Evolutionary conservation across 768 basidiomycete species (phyloP), one percentile per base, ranked within the genome.

Genomic region (Macrolepiota albuminosa): DNA sequence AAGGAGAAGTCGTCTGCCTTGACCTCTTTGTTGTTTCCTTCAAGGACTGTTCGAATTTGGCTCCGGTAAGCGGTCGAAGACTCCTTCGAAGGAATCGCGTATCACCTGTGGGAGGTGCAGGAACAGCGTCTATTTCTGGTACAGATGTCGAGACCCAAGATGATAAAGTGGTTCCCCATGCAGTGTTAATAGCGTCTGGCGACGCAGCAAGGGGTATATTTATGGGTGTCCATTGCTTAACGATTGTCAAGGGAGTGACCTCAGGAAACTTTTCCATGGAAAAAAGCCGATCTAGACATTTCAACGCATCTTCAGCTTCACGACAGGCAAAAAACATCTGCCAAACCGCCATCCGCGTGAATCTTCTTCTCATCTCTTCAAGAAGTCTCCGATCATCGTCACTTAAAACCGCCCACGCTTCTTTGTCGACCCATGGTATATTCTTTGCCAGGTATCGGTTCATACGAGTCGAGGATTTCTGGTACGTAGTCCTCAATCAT

Each of bases 341-440:
- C 60, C 60, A 61, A 8, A 52, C 50, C 4, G 55, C 60, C 45
- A 61, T 54, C 1, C 8, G 26, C 2, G 59, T 29, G 39, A 56
- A 60, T 34, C 48, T 49, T n/a, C 14, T 16, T 16, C 29, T 33
- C 33, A 39, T 33, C 31, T 57, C 36, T 18, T 42, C 29, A 16
- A 56, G 26, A 18, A 55, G 40, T 45, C 51, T 39, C 18, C 49
- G 49, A 3, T 49, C n/a, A 29, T 18, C 31, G 8, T 50, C 48
- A 14, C 39, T 34, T 24, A 61, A 24, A 0, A 18, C 39, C 24
- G 36, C 34, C 60, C 60, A 61, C 1, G 54, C 48, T 16, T 21
- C 60, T 14, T 50, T 46, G 26, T 14, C 26, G 4, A 60, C 10
- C 21, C 47, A 49, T 60, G 16, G 31, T 24, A 6, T 14, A 42